These are phyloP conservation scores for Tetracladium marchalianum DNA, from an alignment of 495 filamentous ascomycete genomes.

Conservation along the genomic window DNA sequence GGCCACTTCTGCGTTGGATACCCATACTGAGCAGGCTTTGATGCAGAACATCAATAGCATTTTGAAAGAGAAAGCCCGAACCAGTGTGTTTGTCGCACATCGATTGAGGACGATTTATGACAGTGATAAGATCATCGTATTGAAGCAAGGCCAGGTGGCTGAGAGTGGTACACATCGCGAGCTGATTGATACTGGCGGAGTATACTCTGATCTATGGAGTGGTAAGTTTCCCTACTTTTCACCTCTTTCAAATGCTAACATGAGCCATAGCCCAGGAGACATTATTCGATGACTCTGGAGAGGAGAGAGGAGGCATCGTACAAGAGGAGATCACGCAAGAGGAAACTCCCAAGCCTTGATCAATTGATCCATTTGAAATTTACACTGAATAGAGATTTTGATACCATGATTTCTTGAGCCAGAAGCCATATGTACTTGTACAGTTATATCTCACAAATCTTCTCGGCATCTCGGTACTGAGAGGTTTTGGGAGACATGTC, in stretches of 20 bases:
- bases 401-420: no score
- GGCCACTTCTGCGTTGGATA: slow-evolving; percentile 92
- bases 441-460: no score
- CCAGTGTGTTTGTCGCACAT: slow-evolving; percentile 91
- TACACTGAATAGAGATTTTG: no score
- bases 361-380: no score
- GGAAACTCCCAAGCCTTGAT: no score
- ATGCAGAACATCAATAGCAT: slow-evolving; percentile 93
- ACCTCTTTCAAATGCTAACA: slow-evolving; percentile 10
- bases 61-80: slow-evolving; percentile 75
- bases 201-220: slow-evolving; percentile 89
- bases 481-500: no score
- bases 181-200: slow-evolving; percentile 65
- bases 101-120: slow-evolving; percentile 88
- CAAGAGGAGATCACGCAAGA: slow-evolving; percentile 4
- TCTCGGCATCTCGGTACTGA: no score
- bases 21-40: slow-evolving; percentile 86
- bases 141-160: slow-evolving; percentile 72
- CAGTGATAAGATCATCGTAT: slow-evolving; percentile 86
- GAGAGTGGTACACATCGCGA: slow-evolving; percentile 82
- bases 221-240: slow-evolving; percentile 38
- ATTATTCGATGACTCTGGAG: slow-evolving; percentile 27
- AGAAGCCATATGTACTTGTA: no score
- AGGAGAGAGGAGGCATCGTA: slow-evolving; percentile 29
- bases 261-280: slow-evolving; percentile 31